Conservation (phyloP, 306 rosid species). For the Cucurbita maxima region DNA sequence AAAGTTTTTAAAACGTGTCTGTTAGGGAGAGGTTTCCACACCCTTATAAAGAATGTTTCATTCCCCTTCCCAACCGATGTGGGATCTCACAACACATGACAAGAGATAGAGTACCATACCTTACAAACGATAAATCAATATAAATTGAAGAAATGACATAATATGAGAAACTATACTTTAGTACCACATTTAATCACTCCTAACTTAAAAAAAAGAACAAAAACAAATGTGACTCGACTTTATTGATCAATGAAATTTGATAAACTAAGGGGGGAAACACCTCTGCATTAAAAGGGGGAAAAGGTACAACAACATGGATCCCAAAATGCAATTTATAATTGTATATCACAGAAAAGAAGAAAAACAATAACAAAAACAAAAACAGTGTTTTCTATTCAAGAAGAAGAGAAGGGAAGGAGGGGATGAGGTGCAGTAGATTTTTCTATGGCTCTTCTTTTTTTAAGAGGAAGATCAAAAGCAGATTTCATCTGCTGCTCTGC, state of each 20-base stretch:
- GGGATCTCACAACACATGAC: too few species aligned
- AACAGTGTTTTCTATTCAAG: slow-evolving; percentile 66
- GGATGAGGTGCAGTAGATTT: slow-evolving; percentile 1
- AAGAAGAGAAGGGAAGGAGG: not conserved
- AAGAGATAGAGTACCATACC: too few species aligned
- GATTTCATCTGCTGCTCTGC: slow-evolving; percentile 21
- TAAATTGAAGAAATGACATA: not conserved
- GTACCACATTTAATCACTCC: too few species aligned
- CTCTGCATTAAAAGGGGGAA: not conserved
- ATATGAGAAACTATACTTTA: not conserved
- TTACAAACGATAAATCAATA: not conserved
- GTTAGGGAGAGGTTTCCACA: too few species aligned
- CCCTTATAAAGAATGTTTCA: too few species aligned
- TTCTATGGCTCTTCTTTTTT: slow-evolving; percentile 24
- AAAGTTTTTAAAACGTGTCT: too few species aligned
- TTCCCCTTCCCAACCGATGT: too few species aligned
- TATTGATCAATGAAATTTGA: not conserved
- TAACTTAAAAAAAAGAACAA: not conserved
- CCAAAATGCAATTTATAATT: not conserved
- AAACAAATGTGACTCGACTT: not conserved
- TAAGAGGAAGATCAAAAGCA: slow-evolving; percentile 57
- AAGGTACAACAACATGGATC: not conserved
- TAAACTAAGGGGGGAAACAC: not conserved
- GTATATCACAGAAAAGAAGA: not conserved
- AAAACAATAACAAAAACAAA: slow-evolving; percentile 11